Percentiles rank a stretch among this genome's conserved stretches.
Conservation (phyloP, 163 green algal species). For the Coccomyxa subellipsoidea region DNA sequence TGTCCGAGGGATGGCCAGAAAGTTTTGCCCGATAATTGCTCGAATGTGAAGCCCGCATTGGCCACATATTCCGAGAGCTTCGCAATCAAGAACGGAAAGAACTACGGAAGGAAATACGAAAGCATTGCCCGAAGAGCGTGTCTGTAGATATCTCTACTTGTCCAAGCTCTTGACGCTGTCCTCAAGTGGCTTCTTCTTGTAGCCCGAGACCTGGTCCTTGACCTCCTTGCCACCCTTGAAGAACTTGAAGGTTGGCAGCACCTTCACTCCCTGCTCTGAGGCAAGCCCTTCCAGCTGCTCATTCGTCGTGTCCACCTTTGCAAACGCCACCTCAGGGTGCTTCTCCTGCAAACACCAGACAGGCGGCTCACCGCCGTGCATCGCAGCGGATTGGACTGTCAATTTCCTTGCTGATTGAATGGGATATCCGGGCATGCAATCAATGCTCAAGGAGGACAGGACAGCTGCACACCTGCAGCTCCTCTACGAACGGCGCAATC, state of each 20-base stretch:
- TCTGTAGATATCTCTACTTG: not conserved
- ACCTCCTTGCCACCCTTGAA: slow-evolving; percentile 70
- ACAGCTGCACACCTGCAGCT: slow-evolving; percentile 41
- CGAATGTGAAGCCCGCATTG: too few species aligned
- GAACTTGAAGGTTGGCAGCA: slow-evolving; percentile 74
- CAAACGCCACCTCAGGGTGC: slow-evolving; percentile 56
- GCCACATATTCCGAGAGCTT: too few species aligned
- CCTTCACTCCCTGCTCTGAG: slow-evolving; percentile 64
- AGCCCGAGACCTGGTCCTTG: slow-evolving; percentile 51
- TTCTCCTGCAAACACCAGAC: slow-evolving; percentile 39
- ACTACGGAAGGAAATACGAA: too few species aligned
- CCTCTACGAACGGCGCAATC: slow-evolving; percentile 70
- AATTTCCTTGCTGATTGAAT: not conserved
- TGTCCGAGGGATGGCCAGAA: too few species aligned
- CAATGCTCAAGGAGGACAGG: not conserved
- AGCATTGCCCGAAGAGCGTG: not conserved
- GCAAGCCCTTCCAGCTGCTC: slow-evolving; percentile 57
- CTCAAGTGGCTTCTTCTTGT: slow-evolving; percentile 79
- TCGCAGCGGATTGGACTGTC: not conserved
- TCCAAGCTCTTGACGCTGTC: slow-evolving; percentile 52
- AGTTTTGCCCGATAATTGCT: too few species aligned
- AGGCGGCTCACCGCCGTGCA: too few species aligned
- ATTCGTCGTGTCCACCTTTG: slow-evolving; percentile 73
- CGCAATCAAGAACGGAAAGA: too few species aligned
- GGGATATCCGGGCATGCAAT: not conserved